Evolutionary conservation across 768 basidiomycete genomes (phyloP), one percentile per base, ranked within the genome.

Genomic region (Tremella mesenterica): DNA sequence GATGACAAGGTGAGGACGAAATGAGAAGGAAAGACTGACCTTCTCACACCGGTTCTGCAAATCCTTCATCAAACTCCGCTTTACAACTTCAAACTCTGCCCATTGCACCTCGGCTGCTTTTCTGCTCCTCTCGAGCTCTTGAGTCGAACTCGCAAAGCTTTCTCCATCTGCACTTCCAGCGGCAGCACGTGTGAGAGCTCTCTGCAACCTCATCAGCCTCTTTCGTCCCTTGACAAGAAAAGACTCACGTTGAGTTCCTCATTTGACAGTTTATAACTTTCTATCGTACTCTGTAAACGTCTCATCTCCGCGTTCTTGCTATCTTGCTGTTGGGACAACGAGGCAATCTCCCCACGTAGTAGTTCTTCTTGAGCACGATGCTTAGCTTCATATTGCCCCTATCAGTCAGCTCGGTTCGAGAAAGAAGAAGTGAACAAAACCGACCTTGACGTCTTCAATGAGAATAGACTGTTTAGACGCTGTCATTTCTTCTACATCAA

Each of bases 11-110:
- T 41, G n/a, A 41, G 38, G n/a, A 16, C 12, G 14, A 41, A 4
- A 41, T 23, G n/a, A 16, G 5, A 34, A 13, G 12, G 20, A 36
- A 13, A 16, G 13, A 23, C 75, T 57, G 49, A 88, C 92, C 84
- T 97, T 97, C 79, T 99, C 95, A 73, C 95, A 99, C 26, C 95
- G 91, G 74, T 99, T 96, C 77, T 96, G 93, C 64, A 99, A 76
- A 78, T 99, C 95, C 31, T 90, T 85, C 88, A 99, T 95, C 58
- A 99, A 81, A 44, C 88, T 93, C 78, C 95, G 93, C 81, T 97
- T 97, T 63, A 95, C 91, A 18, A 88, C 86, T 71, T 99, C 95
- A 73, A 99, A 99, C 71, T 99, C 95, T 55, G 92, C 88, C 54
- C 93, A 83, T 69, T 97, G 93, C n/a, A 91, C 86, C 58, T 90